phyloP scores from a whole-genome alignment of 2,329 filamentous ascomycete species.

The Aspergillus terreus region DNA sequence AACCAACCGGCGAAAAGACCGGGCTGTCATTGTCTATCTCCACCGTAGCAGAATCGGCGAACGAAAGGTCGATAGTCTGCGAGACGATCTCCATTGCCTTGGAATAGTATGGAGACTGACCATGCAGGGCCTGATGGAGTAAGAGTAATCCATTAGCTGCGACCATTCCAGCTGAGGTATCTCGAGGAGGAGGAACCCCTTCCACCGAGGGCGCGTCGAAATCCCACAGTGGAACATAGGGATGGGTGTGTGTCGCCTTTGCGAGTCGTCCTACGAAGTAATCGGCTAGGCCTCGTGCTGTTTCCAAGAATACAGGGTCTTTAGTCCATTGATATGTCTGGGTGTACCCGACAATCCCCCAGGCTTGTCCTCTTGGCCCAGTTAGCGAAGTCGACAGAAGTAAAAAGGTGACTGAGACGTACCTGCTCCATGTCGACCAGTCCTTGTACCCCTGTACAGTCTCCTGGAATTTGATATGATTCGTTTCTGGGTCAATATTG shows the following conservation, averaged over 20 bases:
- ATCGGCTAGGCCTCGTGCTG: conserved; percentile 13
- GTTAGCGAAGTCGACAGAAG: not conserved
- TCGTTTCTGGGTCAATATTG: conserved; percentile 14
- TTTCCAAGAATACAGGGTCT: conserved; percentile 19
- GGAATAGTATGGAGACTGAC: not conserved
- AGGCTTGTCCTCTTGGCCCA: conserved; percentile 20
- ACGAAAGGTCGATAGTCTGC: conserved; percentile 16
- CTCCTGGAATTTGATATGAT: conserved; percentile 12
- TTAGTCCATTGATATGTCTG: conserved; percentile 40
- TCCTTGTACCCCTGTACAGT: conserved; percentile 22
- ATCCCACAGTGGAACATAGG: conserved; percentile 21
- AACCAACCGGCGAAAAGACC: not conserved
- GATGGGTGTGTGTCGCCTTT: conserved; percentile 2
- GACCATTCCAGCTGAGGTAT: conserved; percentile 42
- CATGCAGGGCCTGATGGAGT: conserved; percentile 12
- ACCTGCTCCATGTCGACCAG: conserved; percentile 19
- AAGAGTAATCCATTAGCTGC: conserved; percentile 41
- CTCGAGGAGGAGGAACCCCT: conserved; percentile 25
- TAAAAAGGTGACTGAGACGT: not conserved
- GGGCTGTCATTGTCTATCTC: not conserved
- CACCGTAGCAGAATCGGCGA: not conserved
- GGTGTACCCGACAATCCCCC: conserved; percentile 28
- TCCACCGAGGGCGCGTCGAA: conserved; percentile 18
- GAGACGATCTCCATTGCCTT: not conserved
- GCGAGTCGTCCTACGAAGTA: conserved; percentile 15